A percentile compares a stretch with the other conserved stretches of the same genome.
Evolutionary conservation across 768 basidiomycete species (phyloP).

Genomic region (Suillus luteus): DNA sequence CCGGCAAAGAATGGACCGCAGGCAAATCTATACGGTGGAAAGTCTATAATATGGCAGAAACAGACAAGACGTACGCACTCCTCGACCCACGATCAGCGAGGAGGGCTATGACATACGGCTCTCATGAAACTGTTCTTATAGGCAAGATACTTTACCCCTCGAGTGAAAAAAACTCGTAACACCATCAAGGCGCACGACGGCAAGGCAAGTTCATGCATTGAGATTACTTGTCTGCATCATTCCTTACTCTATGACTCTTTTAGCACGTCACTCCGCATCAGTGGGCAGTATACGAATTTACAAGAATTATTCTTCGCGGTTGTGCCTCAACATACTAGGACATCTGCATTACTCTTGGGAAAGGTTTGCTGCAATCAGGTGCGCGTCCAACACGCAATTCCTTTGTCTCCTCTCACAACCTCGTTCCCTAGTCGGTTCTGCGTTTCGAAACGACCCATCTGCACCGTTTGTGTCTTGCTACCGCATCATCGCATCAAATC

Average conservation of each 20-base stretch:
- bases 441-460: constrained; percentile 66
- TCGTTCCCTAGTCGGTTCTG: constrained; percentile 52
- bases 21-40: constrained; percentile 39
- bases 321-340: constrained; percentile 60
- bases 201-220: constrained; percentile 28
- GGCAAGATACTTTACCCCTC: too few species aligned
- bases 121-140: too few species aligned
- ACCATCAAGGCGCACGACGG: constrained; percentile 28
- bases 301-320: constrained; percentile 46
- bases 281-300: constrained; percentile 63
- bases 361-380: constrained; percentile 66
- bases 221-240: neutral
- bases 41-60: constrained; percentile 30
- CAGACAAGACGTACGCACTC: constrained; percentile 28
- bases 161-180: too few species aligned
- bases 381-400: constrained; percentile 12
- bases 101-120: too few species aligned
- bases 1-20: constrained; percentile 32
- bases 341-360: constrained; percentile 49
- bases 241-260: constrained; percentile 22
- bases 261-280: constrained; percentile 54
- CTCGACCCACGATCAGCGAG: constrained; percentile 31
- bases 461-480: too few species aligned
- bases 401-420: constrained; percentile 5
- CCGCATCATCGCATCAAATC: constrained; percentile 62